Evolutionary conservation across 2,329 filamentous ascomycete genomes (phyloP).

Genomic region (Endoconidiophora laricicola): DNA sequence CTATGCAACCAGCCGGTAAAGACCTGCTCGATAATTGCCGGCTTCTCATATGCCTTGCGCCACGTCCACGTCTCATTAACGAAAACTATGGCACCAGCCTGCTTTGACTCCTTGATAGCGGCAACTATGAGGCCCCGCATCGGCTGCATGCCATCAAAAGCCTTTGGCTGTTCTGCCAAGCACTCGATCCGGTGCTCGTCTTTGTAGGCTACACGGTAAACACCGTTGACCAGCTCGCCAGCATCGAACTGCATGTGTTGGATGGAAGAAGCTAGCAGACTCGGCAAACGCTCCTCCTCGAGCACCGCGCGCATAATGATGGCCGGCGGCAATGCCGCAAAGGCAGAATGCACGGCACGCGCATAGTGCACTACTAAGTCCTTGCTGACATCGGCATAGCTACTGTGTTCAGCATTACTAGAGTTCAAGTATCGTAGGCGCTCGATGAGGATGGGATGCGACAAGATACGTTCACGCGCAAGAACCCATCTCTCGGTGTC

Average conservation of each 20-base stretch:
- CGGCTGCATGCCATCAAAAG: conserved; percentile 12
- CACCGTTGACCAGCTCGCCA: conserved; percentile 20
- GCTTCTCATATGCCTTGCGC: conserved; percentile 18
- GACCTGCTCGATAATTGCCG: conserved; percentile 18
- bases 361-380: conserved; percentile 17
- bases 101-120: conserved; percentile 7
- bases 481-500: conserved; percentile 17
- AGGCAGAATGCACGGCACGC: conserved; percentile 19
- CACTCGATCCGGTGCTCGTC: conserved; percentile 18
- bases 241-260: conserved; percentile 14
- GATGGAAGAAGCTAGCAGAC: conserved; percentile 18
- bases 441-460: conserved; percentile 14
- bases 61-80: conserved; percentile 27
- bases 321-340: conserved; percentile 21
- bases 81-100: conserved; percentile 13
- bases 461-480: conserved; percentile 18
- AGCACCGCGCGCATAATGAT: conserved; percentile 17
- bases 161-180: conserved; percentile 16
- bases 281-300: conserved; percentile 14
- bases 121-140: conserved; percentile 13
- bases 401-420: neutral
- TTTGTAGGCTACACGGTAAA: conserved; percentile 18
- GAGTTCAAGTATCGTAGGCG: neutral
- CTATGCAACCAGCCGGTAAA: conserved; percentile 20
- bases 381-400: conserved; percentile 9